A percentile compares a stretch with the other conserved stretches of the same genome.
phyloP scores from a whole-genome alignment of 495 filamentous ascomycete species.

The Aspergillus avenaceus region DNA sequence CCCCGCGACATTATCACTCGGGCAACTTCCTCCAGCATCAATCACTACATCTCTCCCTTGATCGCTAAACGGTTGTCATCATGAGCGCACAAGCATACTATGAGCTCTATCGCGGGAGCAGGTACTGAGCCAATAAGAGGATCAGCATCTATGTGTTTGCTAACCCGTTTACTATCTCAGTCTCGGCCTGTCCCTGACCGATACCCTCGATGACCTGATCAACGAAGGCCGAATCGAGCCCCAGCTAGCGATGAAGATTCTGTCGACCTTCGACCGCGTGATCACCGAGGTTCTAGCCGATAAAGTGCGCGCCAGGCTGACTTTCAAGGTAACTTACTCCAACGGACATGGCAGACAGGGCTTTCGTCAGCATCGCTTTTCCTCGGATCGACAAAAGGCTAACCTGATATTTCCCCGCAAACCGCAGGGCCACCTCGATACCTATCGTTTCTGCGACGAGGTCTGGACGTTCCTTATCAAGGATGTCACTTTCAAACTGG shows the following conservation, averaged over 20 bases:
- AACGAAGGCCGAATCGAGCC: constrained; percentile 90
- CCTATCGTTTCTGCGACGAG: constrained; percentile 99
- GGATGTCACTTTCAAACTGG: constrained; percentile 95
- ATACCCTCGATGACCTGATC: constrained; percentile 95
- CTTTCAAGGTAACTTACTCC: constrained; percentile 78
- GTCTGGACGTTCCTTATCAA: constrained; percentile 99
- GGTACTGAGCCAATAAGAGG: constrained; percentile 49
- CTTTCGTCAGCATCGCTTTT: background rate
- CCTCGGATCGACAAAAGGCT: constrained; percentile 5
- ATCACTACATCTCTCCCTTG: constrained; percentile 4
- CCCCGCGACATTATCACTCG: constrained; percentile 13
- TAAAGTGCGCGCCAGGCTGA: constrained; percentile 84
- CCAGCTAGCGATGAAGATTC: constrained; percentile 96
- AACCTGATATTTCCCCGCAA: constrained; percentile 5
- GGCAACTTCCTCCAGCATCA: constrained; percentile 15
- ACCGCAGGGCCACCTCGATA: constrained; percentile 87
- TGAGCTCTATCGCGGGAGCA: constrained; percentile 96
- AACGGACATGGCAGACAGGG: background rate
- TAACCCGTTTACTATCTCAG: constrained; percentile 40
- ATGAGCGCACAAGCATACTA: constrained; percentile 60
- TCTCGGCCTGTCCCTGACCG: constrained; percentile 85
- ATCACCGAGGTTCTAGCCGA: constrained; percentile 86
- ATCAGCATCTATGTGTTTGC: background rate
- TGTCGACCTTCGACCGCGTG: constrained; percentile 85
- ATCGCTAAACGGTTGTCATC: constrained; percentile 10